Percentiles rank a stretch among this genome's conserved stretches.
These are phyloP conservation scores for Trebouxia sp. DNA, from an alignment of 139 green algal genomes.

Conservation along the genomic window DNA sequence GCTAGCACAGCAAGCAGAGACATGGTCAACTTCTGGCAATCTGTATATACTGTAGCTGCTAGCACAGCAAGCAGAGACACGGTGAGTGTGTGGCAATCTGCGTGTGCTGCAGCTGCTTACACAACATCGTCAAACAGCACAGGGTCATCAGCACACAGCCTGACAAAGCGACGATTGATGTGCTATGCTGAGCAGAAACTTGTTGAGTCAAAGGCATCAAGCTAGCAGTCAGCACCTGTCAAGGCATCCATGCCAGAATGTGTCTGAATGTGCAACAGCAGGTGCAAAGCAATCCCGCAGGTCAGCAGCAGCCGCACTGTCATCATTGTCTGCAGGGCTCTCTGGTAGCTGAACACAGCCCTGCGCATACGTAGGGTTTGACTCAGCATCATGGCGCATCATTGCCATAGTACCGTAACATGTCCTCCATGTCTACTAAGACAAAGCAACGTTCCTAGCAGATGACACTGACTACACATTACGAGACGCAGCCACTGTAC, in stretches of 20 bases:
- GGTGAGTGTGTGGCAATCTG: neutral
- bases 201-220: too few relatives aligned
- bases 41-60: neutral
- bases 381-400: too few relatives aligned
- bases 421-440: too few relatives aligned
- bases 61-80: neutral
- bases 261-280: slow-evolving; percentile 44
- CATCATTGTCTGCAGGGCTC: neutral
- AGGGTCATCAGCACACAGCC: too few relatives aligned
- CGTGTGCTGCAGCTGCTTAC: neutral
- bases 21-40: neutral
- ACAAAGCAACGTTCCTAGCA: too few relatives aligned
- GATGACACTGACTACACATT: too few relatives aligned
- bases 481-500: too few relatives aligned
- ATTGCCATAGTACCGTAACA: too few relatives aligned
- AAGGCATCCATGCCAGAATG: slow-evolving; percentile 57
- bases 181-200: too few relatives aligned
- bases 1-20: neutral
- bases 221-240: slow-evolving; percentile 48
- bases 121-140: too few relatives aligned
- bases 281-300: slow-evolving; percentile 39
- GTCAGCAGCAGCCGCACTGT: slow-evolving; percentile 1
- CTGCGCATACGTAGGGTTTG: too few relatives aligned
- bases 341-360: neutral
- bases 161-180: too few relatives aligned